These are phyloP conservation scores for sunflower (Helianthus annuus) DNA, from an alignment of 129 eudicot species.

Conservation along the genomic window DNA sequence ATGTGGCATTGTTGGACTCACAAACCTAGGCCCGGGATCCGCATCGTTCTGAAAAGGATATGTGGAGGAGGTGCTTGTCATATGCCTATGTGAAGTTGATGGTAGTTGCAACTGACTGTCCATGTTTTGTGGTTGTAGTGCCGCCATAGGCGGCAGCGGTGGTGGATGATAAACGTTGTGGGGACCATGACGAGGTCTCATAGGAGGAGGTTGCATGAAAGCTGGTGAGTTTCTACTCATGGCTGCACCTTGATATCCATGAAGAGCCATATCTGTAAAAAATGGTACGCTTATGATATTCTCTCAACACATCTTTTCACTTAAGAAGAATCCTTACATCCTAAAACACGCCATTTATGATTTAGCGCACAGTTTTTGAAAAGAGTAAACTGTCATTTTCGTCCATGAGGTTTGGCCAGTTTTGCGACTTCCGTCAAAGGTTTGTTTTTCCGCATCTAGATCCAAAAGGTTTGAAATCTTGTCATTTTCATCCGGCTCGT, in stretches of 20 bases:
- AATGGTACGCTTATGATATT: neutral
- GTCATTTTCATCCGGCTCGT: too few species aligned
- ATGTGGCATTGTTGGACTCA: slow-evolving; percentile 48
- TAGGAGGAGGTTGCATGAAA: slow-evolving; percentile 46
- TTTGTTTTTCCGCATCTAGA: too few species aligned
- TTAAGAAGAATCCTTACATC: neutral
- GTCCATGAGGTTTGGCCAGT: too few species aligned
- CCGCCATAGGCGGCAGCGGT: slow-evolving; percentile 41
- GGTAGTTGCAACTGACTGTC: slow-evolving; percentile 50
- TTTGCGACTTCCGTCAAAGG: too few species aligned
- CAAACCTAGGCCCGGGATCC: slow-evolving; percentile 53
- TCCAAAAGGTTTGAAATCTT: too few species aligned
- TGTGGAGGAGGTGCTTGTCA: slow-evolving; percentile 30
- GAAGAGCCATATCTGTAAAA: slow-evolving; percentile 15
- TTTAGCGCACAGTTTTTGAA: neutral
- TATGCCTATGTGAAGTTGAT: slow-evolving; percentile 47
- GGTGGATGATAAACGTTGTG: slow-evolving; percentile 54
- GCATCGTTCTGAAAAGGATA: slow-evolving; percentile 46
- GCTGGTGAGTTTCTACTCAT: slow-evolving; percentile 45
- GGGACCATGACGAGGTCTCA: slow-evolving; percentile 51
- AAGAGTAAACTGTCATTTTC: too few species aligned
- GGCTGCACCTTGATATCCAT: slow-evolving; percentile 59
- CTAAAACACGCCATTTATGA: slow-evolving; percentile 1
- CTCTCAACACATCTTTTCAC: neutral
- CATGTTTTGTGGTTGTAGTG: slow-evolving; percentile 52